Conservation (phyloP, 768 basidiomycete species). For the Amanita rubescens region DNA sequence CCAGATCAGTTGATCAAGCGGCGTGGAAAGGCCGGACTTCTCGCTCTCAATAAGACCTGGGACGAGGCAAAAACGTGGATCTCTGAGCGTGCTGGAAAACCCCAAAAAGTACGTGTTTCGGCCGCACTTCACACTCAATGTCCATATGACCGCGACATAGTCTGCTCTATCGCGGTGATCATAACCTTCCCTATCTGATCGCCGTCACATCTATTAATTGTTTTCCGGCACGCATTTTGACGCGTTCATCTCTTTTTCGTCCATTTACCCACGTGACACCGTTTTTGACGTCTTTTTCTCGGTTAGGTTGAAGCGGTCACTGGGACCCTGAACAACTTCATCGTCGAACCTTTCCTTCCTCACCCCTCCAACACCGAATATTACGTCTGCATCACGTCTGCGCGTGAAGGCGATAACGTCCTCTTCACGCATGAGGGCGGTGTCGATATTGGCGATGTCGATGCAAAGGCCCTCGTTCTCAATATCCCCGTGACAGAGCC, state of each 20-base stretch:
- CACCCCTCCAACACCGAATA: constrained; percentile 92
- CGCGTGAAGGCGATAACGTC: constrained; percentile 89
- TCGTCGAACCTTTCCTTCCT: constrained; percentile 98
- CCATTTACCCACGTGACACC: background rate
- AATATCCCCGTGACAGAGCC: constrained; percentile 63
- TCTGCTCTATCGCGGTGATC: background rate
- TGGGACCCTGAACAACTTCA: constrained; percentile 96
- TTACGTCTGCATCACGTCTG: constrained; percentile 97
- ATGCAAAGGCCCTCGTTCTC: constrained; percentile 91
- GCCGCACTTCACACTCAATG: constrained; percentile 1
- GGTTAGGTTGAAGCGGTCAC: constrained; percentile 82
- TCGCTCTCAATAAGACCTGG: constrained; percentile 92
- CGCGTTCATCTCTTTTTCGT: constrained; percentile 16
- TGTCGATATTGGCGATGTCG: constrained; percentile 97
- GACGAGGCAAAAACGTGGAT: constrained; percentile 86
- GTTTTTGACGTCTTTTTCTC: constrained; percentile 12
- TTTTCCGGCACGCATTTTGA: constrained; percentile 11
- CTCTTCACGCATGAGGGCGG: constrained; percentile 99
- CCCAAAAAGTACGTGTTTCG: constrained; percentile 62
- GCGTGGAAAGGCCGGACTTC: constrained; percentile 94
- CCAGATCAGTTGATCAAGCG: constrained; percentile 99
- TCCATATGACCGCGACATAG: constrained; percentile 4
- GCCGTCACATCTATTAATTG: constrained; percentile 6
- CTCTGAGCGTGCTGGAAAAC: constrained; percentile 80
- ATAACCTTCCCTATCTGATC: constrained; percentile 11